Base-by-base conservation (phyloP, 768 basidiomycete species). In the Boletus bicolor region DNA sequence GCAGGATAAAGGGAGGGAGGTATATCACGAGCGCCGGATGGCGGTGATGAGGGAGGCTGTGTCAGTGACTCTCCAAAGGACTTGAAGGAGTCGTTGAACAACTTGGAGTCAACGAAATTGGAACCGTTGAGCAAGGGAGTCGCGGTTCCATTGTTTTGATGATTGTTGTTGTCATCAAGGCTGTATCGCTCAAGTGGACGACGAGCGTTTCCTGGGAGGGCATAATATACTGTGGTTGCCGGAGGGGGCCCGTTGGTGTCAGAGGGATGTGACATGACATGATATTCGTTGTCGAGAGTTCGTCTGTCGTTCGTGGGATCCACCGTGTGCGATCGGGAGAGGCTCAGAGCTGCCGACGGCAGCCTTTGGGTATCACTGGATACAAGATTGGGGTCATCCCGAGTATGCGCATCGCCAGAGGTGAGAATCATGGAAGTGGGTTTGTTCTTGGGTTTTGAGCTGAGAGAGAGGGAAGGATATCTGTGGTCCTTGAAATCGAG, bases 401-500 rank as follows among this genome's bases (percentile, higher is more conserved):
- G 72, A 49, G 60, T 51, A 28, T 64, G 61, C 34, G 61, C 63
- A 56, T 71, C 71, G 30, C 65, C 50, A 50, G 68, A 57, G 6
- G 67, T 61, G 54, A 62, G 62, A 24, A 68, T 60, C 69, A 76
- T 70, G 39, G 68, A 53, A 52, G 69, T 66, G 34, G 66, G 45
- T 44, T 58, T 68, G 44, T 64, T 63, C 42, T 58, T 55, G 46
- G 49, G 61, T 35, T 64, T 66, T 30, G 65, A 50, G 54, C 54
- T 28, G 47, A 74, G 56, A 7, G 70, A 53, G 19, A 75, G 63
- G 46, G 74, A 54, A 17, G 79, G 74, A 61, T 86, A 85, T 66
- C 86, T 77, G 66, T 79, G 81, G 74, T 86, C 86, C 63, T 78
- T 76, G 68, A 82, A 79, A 70, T 85, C 83, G 58, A 82, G 76